Evolutionary conservation across 202 grass and related monocot genomes (phyloP), one percentile per base, ranked within the genome.

Genomic region (Setaria viridis): DNA sequence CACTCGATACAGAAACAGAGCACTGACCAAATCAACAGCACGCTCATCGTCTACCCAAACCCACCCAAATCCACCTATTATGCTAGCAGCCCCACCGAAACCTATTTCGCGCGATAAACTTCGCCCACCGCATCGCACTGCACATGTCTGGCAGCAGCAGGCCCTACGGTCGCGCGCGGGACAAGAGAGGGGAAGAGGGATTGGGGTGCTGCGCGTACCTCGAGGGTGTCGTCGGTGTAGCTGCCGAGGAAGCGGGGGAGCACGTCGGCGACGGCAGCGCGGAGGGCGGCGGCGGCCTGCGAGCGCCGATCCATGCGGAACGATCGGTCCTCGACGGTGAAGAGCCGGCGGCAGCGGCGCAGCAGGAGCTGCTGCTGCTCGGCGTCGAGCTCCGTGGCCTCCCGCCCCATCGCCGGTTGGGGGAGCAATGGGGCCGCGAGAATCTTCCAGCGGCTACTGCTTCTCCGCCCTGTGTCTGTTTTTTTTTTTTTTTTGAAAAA

Each of bases 171-270:
- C 65, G 9, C 16, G 62, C 70, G 33, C 17, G 53, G 25, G 64
- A 77, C 21, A 11, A 62, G 63, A 33, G 39, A 17, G 12, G 3
- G 50, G 76, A 2, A 10, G 15, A 21, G 46, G 29, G 14, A 8
- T 1, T 7, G 5, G 17, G 21, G 53, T 20, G 48, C 15, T 2
- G 13, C 8, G 80, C 11, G 42, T 89, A 94, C 92, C 87, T 62
- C 84, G 67, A 94, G 84, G 67, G 62, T 86, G 10, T 94, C 77
- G 81, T 94, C 92, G 46, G 87, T 66, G 87, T 91, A 91, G 84
- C 2, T 79, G 80, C 81, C 89, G 67, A 94, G 87, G 87, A 91
- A 94, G 62, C 85, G 84, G 67, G 85, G 73, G 19, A 94, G 92
- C 86, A 87, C 85, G 35, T 78, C 56, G 37, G 84, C 42, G 72